Evolutionary conservation across 2,329 filamentous ascomycete genomes (phyloP).

Genomic region (Fusarium sp.): DNA sequence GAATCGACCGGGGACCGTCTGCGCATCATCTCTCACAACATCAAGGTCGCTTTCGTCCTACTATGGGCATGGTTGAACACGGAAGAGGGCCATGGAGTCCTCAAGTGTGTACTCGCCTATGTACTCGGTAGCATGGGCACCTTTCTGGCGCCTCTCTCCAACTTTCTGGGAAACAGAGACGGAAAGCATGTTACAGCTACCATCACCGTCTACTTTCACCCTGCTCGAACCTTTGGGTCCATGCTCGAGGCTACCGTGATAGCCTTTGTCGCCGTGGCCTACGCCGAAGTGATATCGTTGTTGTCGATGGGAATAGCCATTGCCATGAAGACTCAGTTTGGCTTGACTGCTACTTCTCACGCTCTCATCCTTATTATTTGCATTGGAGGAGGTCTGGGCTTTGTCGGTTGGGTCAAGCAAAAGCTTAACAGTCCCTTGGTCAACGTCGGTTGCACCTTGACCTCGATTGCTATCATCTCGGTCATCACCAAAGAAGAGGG

Average conservation of each 20-base stretch:
- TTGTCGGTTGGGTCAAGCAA: constrained; percentile 90
- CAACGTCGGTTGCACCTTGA: constrained; percentile 86
- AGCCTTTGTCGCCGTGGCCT: constrained; percentile 81
- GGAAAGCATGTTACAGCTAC: constrained; percentile 96
- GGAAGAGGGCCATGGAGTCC: constrained; percentile 79
- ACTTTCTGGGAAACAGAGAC: constrained; percentile 83
- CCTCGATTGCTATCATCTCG: constrained; percentile 89
- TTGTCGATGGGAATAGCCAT: constrained; percentile 91
- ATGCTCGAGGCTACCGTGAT: constrained; percentile 89
- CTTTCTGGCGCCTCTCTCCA: constrained; percentile 79
- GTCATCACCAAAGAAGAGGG: constrained; percentile 92
- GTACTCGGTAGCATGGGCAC: constrained; percentile 87
- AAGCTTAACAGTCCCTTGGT: constrained; percentile 82
- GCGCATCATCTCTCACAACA: constrained; percentile 51
- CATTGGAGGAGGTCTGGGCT: constrained; percentile 86
- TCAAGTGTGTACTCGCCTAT: constrained; percentile 94
- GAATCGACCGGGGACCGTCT: constrained; percentile 53
- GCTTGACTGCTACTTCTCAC: constrained; percentile 79
- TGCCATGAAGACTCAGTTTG: constrained; percentile 76
- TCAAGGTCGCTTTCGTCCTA: constrained; percentile 58
- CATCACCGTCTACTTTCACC: constrained; percentile 95
- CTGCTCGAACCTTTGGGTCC: constrained; percentile 85
- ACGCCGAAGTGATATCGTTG: constrained; percentile 76
- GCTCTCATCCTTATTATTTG: constrained; percentile 84
- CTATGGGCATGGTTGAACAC: constrained; percentile 71